Evolutionary conservation across 345 rosid genomes (phyloP).

Genomic region (Citrus inodora): DNA sequence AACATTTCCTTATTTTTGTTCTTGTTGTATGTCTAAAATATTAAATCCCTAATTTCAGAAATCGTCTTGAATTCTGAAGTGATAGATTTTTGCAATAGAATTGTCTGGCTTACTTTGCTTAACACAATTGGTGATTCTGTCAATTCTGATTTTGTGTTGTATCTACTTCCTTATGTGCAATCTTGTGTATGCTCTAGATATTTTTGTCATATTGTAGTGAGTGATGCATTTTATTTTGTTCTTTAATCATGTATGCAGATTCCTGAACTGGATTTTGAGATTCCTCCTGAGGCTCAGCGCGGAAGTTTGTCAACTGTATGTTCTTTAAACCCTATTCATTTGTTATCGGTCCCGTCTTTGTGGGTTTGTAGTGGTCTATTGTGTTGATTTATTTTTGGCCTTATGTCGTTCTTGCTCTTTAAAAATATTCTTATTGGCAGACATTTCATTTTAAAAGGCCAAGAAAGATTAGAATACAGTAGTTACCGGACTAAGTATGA

Average conservation of each 20-base stretch:
- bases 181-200: neutral
- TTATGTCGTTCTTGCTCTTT: neutral
- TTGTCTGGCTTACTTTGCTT: neutral
- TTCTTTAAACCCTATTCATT: slow-evolving; percentile 11
- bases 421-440: neutral
- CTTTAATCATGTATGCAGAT: slow-evolving; percentile 42
- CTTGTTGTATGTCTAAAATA: neutral
- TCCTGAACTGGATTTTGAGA: slow-evolving; percentile 91
- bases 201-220: neutral
- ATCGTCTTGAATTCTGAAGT: neutral
- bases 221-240: neutral
- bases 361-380: neutral
- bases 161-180: neutral
- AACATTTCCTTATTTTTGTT: neutral
- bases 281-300: slow-evolving; percentile 93
- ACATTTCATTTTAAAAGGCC: neutral
- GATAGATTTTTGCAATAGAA: neutral
- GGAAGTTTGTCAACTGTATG: slow-evolving; percentile 89
- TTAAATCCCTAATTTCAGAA: neutral
- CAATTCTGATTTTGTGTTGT: neutral
- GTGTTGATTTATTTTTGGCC: neutral
- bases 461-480: neutral
- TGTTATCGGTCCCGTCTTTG: neutral
- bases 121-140: neutral
- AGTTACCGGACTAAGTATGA: neutral